Evolutionary conservation across 2,329 filamentous ascomycete species (phyloP).

Genomic region (Trichothecium roseum): DNA sequence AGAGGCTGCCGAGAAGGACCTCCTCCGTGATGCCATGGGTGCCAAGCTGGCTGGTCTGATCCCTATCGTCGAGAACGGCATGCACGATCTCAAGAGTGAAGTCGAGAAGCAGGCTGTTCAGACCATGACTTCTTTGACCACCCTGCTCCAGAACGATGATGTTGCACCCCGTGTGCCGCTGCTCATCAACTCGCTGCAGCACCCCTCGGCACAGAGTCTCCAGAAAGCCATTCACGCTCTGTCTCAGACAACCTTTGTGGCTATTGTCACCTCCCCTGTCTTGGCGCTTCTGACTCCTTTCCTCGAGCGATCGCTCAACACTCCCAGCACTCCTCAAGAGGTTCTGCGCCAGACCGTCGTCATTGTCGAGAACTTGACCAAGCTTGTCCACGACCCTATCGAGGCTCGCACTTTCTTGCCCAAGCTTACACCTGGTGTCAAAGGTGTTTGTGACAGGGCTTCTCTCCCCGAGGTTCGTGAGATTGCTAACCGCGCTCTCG

Average conservation of each 20-base stretch:
- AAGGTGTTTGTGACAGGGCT: conserved; percentile 75
- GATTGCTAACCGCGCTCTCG: conserved; percentile 69
- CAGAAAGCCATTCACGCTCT: conserved; percentile 96
- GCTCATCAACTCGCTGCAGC: conserved; percentile 88
- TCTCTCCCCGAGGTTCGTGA: conserved; percentile 93
- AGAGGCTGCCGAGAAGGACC: conserved; percentile 76
- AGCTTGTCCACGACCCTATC: conserved; percentile 89
- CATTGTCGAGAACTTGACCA: conserved; percentile 95
- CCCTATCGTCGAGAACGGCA: conserved; percentile 80
- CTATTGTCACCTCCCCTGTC: conserved; percentile 89
- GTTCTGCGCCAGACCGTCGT: conserved; percentile 92
- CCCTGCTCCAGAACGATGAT: conserved; percentile 91
- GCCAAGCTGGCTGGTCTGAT: conserved; percentile 78
- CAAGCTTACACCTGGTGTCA: conserved; percentile 87
- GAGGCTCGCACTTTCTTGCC: conserved; percentile 93
- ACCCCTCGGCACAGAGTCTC: conserved; percentile 77
- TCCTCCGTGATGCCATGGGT: conserved; percentile 85
- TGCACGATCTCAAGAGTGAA: conserved; percentile 93
- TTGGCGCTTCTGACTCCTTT: conserved; percentile 90
- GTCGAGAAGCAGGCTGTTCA: conserved; percentile 81
- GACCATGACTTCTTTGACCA: conserved; percentile 85
- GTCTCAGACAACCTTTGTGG: conserved; percentile 97
- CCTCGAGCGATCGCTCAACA: conserved; percentile 88
- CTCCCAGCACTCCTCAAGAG: conserved; percentile 82
- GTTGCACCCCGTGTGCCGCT: conserved; percentile 86